Evolutionary conservation across 768 basidiomycete genomes (phyloP).

Genomic region (Russula sp.): DNA sequence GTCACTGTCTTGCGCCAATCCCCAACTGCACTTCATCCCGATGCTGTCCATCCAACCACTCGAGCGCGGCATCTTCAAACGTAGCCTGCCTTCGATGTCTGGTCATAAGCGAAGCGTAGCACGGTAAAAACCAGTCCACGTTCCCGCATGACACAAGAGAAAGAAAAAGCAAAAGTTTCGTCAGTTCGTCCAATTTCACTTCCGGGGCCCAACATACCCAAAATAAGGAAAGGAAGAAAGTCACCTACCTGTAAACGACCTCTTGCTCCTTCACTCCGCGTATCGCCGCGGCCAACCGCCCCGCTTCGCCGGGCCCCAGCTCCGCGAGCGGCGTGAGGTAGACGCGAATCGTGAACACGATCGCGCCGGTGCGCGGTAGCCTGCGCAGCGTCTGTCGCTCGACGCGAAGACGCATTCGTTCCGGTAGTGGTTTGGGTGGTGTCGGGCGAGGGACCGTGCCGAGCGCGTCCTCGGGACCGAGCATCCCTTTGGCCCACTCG

Average conservation of each 20-base stretch:
- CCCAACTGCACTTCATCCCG: slow-evolving; percentile 26
- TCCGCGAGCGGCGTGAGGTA: slow-evolving; percentile 48
- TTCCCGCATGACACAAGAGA: no score
- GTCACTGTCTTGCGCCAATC: neutral
- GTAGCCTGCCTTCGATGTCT: slow-evolving; percentile 32
- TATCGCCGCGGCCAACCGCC: slow-evolving; percentile 52
- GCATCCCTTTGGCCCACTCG: slow-evolving; percentile 51
- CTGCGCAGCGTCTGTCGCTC: slow-evolving; percentile 58
- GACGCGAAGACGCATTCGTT: slow-evolving; percentile 45
- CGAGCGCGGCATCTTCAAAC: slow-evolving; percentile 31
- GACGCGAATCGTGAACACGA: slow-evolving; percentile 60
- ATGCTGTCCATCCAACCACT: slow-evolving; percentile 33
- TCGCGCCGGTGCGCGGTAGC: slow-evolving; percentile 49
- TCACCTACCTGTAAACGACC: slow-evolving; percentile 45
- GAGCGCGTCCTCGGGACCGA: slow-evolving; percentile 46
- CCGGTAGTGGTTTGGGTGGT: slow-evolving; percentile 24
- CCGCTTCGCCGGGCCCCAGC: slow-evolving; percentile 44
- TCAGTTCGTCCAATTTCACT: neutral
- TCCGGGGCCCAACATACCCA: neutral
- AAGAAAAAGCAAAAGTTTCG: neutral
- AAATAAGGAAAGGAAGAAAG: slow-evolving; percentile 38
- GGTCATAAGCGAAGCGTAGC: neutral
- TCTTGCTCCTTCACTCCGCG: slow-evolving; percentile 49
- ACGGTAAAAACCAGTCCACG: no score
- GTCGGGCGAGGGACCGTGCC: neutral